phyloP scores from a whole-genome alignment of 176 grass and related monocot genomes.

The Phoenix roebelenii region DNA sequence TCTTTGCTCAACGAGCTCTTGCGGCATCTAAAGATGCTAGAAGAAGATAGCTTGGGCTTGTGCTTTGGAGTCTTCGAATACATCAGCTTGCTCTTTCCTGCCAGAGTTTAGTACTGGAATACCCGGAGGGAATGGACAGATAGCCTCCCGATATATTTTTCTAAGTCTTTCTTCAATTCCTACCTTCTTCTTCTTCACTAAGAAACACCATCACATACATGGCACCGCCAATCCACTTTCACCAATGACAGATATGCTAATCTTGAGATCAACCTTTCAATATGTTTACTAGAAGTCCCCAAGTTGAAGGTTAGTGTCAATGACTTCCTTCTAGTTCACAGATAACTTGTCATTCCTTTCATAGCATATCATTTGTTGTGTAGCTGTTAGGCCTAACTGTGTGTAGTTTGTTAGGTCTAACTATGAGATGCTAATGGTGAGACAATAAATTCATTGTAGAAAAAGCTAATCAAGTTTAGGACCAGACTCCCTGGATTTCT shows the following conservation, averaged over 20 bases:
- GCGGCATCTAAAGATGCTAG: constrained; percentile 2
- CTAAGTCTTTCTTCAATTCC: constrained; percentile 42
- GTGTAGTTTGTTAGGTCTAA: background rate
- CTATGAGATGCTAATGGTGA: constrained; percentile 39
- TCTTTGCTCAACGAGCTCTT: constrained; percentile 22
- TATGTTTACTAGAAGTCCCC: constrained; percentile 45
- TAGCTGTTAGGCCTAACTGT: constrained; percentile 37
- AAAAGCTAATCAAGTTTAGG: constrained; percentile 36
- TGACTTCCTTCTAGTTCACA: constrained; percentile 57
- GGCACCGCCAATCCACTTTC: constrained; percentile 8
- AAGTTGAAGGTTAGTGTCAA: constrained; percentile 60
- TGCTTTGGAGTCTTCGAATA: constrained; percentile 45
- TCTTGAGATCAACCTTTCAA: constrained; percentile 39
- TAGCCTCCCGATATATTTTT: constrained; percentile 71
- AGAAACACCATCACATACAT: constrained; percentile 8
- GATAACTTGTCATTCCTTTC: constrained; percentile 36
- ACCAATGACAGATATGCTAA: constrained; percentile 33
- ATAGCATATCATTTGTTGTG: constrained; percentile 41
- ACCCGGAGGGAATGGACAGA: constrained; percentile 68
- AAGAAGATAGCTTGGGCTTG: constrained; percentile 80
- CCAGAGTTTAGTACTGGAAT: constrained; percentile 55
- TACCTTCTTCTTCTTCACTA: constrained; percentile 55
- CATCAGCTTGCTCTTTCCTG: too few species aligned
- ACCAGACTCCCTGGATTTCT: background rate
- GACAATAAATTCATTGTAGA: constrained; percentile 60